Evolutionary conservation across 331 rosid species (phyloP).

Genomic region (Prunus yedoensis): DNA sequence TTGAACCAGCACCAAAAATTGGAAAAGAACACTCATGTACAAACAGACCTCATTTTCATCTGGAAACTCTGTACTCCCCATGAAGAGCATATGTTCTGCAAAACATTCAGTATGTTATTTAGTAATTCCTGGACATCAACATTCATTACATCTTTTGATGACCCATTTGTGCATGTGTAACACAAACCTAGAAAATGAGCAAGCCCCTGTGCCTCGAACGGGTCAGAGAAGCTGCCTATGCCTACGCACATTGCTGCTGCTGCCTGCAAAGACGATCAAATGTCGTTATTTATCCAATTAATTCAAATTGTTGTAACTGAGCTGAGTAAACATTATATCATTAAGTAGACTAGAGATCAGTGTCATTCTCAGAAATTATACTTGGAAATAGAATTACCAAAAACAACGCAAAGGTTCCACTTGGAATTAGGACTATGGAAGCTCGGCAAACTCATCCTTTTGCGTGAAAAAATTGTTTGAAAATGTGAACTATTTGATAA

Average conservation of each 20-base stretch:
- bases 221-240: constrained; percentile 91
- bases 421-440: neutral
- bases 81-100: constrained; percentile 99
- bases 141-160: neutral
- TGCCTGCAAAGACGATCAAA: constrained; percentile 54
- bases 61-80: constrained; percentile 92
- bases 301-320: constrained; percentile 13
- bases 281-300: constrained; percentile 1
- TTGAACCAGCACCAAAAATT: constrained; percentile 7
- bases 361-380: neutral
- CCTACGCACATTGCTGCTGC: constrained; percentile 98
- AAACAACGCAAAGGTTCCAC: neutral
- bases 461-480: neutral
- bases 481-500: neutral
- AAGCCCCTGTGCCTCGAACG: constrained; percentile 91
- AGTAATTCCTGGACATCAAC: constrained; percentile 3
- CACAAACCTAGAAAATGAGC: constrained; percentile 87
- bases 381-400: neutral
- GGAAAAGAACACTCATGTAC: constrained; percentile 4
- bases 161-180: constrained; percentile 2
- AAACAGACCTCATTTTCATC: constrained; percentile 95
- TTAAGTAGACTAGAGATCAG: neutral
- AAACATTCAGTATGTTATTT: constrained; percentile 14
- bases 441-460: neutral
- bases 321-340: neutral